Evolutionary conservation across 2,329 filamentous ascomycete species (phyloP), one percentile per base, ranked within the genome.

Genomic region (Sporothrix mexicana): DNA sequence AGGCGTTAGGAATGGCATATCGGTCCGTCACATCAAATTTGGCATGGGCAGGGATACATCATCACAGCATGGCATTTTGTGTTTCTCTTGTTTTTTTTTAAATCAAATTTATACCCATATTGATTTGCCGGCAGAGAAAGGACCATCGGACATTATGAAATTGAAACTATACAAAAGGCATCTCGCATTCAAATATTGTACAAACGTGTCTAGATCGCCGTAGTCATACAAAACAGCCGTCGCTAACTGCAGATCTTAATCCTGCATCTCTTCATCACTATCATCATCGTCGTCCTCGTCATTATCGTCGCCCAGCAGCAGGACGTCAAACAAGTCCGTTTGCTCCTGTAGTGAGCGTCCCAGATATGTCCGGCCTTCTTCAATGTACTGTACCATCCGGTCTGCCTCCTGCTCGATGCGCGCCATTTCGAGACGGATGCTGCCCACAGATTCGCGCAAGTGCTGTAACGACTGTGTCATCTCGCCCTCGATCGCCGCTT

Each of bases 281-380:
- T 72, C 71, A 15, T 51, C 25, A 4, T 67, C 45, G 17, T 68
- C 73, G 10, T 61, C 53, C 3, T 62, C 57, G 13, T 72, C 73
- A 23, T 64, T 36, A 10, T 72, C 66, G 6, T 70, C 68, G 1
- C 51, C 59, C 36, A 66, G 5, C 57, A 76, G 43, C 57, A 76
- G 25, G 5, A 72, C 72, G 6, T 69, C 59, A 20, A 74, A 74
- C 30, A 76, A 12, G 5, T 75, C 75, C 1, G 71, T 55, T 74
- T 76, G 73, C 64, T 76, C 75, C 53, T 76, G 73, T 49, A 76
- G 74, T 23, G 74, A 72, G 25, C 75, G 74, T 4, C 75, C 75
- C 20, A 70, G 25, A 6, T 70, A 53, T 3, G 69, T 69, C n/a
- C 73, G 59, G 6, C 72, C 74, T 1, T 72, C 61, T n/a, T 74